phyloP scores from a whole-genome alignment of 192 early-diverging fungal species.

The Rhizophlyctis rosea region DNA sequence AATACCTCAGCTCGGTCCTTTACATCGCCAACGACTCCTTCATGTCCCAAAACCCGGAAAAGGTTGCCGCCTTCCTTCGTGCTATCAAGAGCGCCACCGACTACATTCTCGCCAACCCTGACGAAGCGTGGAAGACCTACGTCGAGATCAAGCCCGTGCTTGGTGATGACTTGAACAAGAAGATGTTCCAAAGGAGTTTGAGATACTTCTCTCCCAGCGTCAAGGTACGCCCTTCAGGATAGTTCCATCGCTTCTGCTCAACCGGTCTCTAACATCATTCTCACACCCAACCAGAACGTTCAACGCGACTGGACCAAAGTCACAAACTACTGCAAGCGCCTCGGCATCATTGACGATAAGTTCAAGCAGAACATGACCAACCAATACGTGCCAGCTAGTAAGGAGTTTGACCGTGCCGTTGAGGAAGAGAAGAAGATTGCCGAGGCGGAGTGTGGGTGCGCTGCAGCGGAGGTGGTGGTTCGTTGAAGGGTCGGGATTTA shows the following conservation, averaged over 20 bases:
- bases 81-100: constrained; percentile 51
- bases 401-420: not conserved
- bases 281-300: constrained; percentile 58
- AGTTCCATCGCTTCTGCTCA: too few relatives aligned
- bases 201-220: constrained; percentile 53
- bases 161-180: constrained; percentile 46
- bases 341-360: constrained; percentile 49
- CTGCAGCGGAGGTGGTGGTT: too few relatives aligned
- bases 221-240: too few relatives aligned
- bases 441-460: too few relatives aligned
- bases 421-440: not conserved
- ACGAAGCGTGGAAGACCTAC: constrained; percentile 47
- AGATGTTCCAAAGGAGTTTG: constrained; percentile 61
- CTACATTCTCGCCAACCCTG: constrained; percentile 51
- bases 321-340: constrained; percentile 56
- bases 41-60: constrained; percentile 52
- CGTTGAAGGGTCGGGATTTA: too few relatives aligned
- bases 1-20: constrained; percentile 49
- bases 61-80: constrained; percentile 53
- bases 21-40: constrained; percentile 64
- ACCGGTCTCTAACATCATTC: too few relatives aligned
- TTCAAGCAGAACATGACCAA: constrained; percentile 64
- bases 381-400: constrained; percentile 39
- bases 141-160: constrained; percentile 62
- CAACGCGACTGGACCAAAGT: constrained; percentile 67